Percentiles rank a stretch among this genome's conserved stretches.
Conservation (phyloP, 768 basidiomycete genomes). For the Sporobolomyces phaffii region DNA sequence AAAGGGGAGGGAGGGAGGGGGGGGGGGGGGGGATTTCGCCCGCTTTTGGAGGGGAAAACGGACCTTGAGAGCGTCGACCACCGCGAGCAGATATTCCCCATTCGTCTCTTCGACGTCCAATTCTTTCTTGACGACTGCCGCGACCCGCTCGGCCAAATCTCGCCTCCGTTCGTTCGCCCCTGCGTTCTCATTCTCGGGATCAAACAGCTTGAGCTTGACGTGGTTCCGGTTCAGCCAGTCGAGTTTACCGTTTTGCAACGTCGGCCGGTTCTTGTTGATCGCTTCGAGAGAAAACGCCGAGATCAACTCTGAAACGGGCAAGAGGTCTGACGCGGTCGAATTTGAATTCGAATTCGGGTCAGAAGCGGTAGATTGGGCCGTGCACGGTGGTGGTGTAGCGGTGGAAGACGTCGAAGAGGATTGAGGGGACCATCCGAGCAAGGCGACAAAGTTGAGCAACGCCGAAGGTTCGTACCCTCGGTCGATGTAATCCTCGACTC, state of each 20-base stretch:
- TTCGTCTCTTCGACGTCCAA: not conserved
- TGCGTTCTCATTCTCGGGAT: not conserved
- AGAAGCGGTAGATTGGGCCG: not conserved
- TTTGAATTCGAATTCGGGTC: not conserved
- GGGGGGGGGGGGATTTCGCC: no score
- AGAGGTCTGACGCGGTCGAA: not conserved
- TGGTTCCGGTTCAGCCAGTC: constrained; percentile 85
- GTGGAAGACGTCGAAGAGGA: not conserved
- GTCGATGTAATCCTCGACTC: constrained; percentile 73
- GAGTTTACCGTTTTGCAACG: constrained; percentile 71
- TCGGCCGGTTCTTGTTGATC: constrained; percentile 75
- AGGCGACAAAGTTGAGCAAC: constrained; percentile 82
- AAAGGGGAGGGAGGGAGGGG: not conserved
- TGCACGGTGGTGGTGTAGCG: not conserved
- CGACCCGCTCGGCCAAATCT: constrained; percentile 8
- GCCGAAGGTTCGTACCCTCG: constrained; percentile 86
- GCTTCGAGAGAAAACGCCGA: constrained; percentile 66
- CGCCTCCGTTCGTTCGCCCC: not conserved
- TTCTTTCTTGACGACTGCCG: not conserved
- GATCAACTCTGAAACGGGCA: constrained; percentile 2
- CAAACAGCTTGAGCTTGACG: constrained; percentile 55
- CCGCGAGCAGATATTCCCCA: constrained; percentile 58
- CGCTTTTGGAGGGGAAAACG: not conserved
- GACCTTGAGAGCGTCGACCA: constrained; percentile 62
- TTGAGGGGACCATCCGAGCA: constrained; percentile 84